phyloP scores from a whole-genome alignment of 257 asterid genomes.

The Capsicum rhomboideum region DNA sequence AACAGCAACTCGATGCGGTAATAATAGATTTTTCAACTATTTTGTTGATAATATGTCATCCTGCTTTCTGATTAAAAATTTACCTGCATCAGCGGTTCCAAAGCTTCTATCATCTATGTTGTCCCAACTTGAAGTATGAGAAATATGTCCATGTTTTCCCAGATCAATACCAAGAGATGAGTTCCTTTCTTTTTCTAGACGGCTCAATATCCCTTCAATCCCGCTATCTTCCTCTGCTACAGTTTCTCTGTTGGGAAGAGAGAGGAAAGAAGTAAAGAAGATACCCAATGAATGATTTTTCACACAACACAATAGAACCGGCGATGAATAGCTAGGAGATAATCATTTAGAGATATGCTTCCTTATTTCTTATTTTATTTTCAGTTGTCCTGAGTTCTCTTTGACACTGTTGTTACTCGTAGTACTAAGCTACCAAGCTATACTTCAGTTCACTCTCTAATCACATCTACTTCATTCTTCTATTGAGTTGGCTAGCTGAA shows the following conservation, averaged over 20 bases:
- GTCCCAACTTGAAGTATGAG: conserved; percentile 23
- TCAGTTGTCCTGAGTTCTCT: background rate
- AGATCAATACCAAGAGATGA: conserved; percentile 36
- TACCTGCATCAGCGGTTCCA: conserved; percentile 13
- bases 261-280: background rate
- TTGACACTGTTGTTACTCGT: background rate
- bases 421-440: background rate
- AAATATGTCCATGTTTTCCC: conserved; percentile 21
- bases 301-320: background rate
- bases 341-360: background rate
- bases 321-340: background rate
- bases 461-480: background rate
- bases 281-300: background rate
- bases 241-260: conserved; percentile 33
- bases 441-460: background rate
- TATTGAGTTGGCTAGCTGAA: background rate
- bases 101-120: conserved; percentile 14
- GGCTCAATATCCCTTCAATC: conserved; percentile 64
- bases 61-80: background rate
- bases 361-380: background rate
- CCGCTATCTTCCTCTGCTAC: conserved; percentile 51
- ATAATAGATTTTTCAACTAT: background rate
- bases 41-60: background rate
- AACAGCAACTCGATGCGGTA: background rate
- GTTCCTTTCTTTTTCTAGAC: conserved; percentile 75